These are phyloP conservation scores for Thielaviopsis musarum DNA, from an alignment of 2,329 filamentous ascomycete species.

Conservation along the genomic window DNA sequence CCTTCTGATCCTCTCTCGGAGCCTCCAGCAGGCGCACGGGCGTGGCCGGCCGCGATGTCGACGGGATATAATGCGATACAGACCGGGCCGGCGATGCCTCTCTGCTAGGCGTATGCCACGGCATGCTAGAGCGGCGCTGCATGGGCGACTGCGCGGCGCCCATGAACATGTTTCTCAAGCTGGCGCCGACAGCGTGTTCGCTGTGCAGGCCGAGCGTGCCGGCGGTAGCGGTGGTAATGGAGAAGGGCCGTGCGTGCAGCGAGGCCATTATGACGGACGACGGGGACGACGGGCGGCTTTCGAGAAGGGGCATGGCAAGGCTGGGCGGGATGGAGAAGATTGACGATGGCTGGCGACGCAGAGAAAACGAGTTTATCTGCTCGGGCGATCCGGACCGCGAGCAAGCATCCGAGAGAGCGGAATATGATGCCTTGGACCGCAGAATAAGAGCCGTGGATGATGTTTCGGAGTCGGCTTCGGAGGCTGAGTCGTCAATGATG, in stretches of 20 bases:
- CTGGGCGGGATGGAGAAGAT: background rate
- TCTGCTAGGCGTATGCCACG: constrained; percentile 1
- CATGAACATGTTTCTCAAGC: constrained; percentile 6
- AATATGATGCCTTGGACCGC: background rate
- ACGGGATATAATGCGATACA: background rate
- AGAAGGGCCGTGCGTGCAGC: constrained; percentile 13
- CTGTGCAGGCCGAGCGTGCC: constrained; percentile 14
- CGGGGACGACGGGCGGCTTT: background rate
- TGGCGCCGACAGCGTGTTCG: constrained; percentile 6
- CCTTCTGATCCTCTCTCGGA: background rate
- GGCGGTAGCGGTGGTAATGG: constrained; percentile 14
- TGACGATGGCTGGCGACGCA: background rate
- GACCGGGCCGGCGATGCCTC: background rate
- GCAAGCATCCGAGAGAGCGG: background rate
- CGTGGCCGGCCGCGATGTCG: background rate
- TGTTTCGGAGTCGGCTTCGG: constrained; percentile 3
- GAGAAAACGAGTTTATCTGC: background rate
- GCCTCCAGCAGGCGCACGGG: background rate
- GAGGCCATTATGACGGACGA: background rate
- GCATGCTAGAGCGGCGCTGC: constrained; percentile 5
- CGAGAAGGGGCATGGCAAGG: background rate
- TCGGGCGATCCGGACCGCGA: background rate
- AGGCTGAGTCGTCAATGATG: constrained; percentile 9
- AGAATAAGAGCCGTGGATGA: constrained; percentile 10
- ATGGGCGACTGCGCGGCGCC: background rate